Conservation (phyloP, 2,329 filamentous ascomycete genomes). For the Penicillium sp. region DNA sequence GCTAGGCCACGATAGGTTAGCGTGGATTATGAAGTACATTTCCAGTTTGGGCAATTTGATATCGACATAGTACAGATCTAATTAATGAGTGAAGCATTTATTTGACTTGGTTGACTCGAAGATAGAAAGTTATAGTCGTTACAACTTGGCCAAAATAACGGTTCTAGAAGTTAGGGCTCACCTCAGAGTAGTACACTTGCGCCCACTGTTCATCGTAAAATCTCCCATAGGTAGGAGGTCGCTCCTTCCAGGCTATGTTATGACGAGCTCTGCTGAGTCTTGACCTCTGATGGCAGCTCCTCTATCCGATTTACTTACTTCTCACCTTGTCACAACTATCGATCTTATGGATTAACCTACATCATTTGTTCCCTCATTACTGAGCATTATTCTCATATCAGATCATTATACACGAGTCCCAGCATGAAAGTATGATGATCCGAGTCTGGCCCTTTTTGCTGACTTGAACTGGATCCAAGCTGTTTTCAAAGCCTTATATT, state of each 20-base stretch:
- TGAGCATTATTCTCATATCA: not conserved
- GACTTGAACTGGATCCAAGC: no score
- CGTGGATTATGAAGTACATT: not conserved
- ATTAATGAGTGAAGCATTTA: no score
- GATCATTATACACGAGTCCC: no score
- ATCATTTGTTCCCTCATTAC: no score
- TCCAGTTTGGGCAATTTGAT: not conserved
- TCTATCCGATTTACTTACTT: not conserved
- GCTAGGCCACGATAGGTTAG: constrained; percentile 8
- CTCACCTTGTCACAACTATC: not conserved
- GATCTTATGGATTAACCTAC: no score
- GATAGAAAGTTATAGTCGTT: no score
- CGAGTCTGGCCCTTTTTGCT: no score
- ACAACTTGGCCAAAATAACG: no score
- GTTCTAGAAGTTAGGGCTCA: no score
- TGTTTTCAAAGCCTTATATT: not conserved
- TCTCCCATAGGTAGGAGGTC: not conserved
- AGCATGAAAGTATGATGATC: not conserved
- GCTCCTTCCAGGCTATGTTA: not conserved
- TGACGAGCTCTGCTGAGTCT: not conserved
- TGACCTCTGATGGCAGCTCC: not conserved
- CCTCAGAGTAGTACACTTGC: no score
- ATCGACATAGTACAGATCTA: not conserved
- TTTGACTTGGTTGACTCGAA: no score
- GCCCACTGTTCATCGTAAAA: no score